These are phyloP conservation scores for Globomyces pollinis-pini DNA, from an alignment of 192 early-diverging fungal genomes.

Conservation along the genomic window DNA sequence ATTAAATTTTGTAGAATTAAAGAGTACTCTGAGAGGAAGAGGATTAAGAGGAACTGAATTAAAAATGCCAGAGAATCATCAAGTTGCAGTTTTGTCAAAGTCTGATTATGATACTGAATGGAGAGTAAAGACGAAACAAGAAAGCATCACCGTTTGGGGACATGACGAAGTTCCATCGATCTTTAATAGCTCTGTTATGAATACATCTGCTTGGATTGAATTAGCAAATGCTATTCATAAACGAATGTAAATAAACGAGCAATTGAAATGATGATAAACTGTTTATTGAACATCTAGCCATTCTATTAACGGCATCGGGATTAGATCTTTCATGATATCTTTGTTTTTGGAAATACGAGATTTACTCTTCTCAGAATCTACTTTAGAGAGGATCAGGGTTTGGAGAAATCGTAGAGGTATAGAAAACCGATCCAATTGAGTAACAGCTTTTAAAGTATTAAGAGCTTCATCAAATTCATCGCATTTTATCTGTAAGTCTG, in stretches of 20 bases:
- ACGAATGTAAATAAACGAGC: background rate
- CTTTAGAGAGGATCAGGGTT: background rate
- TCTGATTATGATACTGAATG: too few relatives aligned
- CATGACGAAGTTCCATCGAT: background rate
- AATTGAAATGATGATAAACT: background rate
- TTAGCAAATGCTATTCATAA: too few relatives aligned
- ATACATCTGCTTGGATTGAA: too few relatives aligned
- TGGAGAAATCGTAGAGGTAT: background rate
- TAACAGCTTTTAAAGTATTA: background rate
- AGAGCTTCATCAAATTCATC: background rate
- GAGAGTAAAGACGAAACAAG: background rate
- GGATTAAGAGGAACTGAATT: background rate
- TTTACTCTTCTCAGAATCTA: background rate
- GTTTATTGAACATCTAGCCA: background rate
- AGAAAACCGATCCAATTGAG: background rate
- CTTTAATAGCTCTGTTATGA: too few relatives aligned
- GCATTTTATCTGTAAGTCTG: background rate
- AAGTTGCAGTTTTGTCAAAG: background rate
- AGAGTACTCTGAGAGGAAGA: background rate
- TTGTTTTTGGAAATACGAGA: slow-evolving; percentile 3
- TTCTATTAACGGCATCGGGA: background rate
- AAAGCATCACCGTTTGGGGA: background rate
- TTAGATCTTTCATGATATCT: background rate
- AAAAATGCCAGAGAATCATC: background rate
- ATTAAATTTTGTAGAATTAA: too few relatives aligned